phyloP scores from a whole-genome alignment of 2,329 filamentous ascomycete genomes.

The Pseudogymnoascus verrucosus region DNA sequence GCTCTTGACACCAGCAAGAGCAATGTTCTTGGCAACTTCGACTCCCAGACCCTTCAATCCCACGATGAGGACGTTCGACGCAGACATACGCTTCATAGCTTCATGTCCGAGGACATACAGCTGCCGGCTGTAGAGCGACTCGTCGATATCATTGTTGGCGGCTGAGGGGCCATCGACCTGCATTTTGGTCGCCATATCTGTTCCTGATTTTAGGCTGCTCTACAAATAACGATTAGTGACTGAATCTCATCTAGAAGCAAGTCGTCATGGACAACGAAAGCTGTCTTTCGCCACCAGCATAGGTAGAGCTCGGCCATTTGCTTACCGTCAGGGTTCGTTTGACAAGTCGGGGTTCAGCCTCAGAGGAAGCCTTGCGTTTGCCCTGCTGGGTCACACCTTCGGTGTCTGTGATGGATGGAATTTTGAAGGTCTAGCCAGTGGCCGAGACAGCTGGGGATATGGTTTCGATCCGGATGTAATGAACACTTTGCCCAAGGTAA shows the following conservation, averaged over 20 bases:
- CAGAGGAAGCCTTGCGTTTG: constrained; percentile 7
- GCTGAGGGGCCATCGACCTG: constrained; percentile 55
- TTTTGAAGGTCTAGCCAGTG: constrained; percentile 7
- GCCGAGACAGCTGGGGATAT: not conserved
- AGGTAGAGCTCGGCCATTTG: not conserved
- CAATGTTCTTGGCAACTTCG: constrained; percentile 98
- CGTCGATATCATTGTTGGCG: constrained; percentile 54
- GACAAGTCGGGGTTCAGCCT: constrained; percentile 7
- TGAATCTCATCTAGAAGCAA: not conserved
- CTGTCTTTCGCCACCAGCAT: not conserved
- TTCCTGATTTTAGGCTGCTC: constrained; percentile 1
- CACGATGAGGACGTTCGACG: constrained; percentile 86
- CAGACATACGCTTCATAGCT: constrained; percentile 98
- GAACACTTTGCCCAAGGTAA: not conserved
- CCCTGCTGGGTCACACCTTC: constrained; percentile 7
- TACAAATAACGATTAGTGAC: not conserved
- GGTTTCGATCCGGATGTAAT: not conserved
- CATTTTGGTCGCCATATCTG: constrained; percentile 54
- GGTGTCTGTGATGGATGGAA: constrained; percentile 3
- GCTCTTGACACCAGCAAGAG: constrained; percentile 95
- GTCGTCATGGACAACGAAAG: not conserved
- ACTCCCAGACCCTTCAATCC: constrained; percentile 92
- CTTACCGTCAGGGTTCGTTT: constrained; percentile 8
- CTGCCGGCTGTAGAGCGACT: constrained; percentile 66
- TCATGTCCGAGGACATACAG: constrained; percentile 64